Evolutionary conservation across 2,329 filamentous ascomycete species (phyloP).

Genomic region (Trichoderma sp.): DNA sequence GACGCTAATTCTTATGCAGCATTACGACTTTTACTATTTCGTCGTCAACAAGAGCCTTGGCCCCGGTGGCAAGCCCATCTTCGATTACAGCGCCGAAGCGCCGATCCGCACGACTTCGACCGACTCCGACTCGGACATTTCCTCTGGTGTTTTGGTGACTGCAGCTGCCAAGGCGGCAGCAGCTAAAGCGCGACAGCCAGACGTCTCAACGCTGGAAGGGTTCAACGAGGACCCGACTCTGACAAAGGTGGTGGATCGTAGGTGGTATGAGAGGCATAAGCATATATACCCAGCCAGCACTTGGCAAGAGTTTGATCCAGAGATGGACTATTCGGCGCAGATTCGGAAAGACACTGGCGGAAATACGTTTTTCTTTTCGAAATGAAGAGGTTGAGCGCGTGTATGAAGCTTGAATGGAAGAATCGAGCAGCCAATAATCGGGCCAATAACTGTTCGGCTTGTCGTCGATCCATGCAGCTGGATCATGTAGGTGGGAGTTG

Average conservation of each 20-base stretch:
- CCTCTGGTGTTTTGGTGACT: constrained; percentile 30
- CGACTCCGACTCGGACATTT: constrained; percentile 24
- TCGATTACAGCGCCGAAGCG: constrained; percentile 65
- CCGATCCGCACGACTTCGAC: constrained; percentile 33
- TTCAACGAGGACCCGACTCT: constrained; percentile 71
- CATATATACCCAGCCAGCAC: constrained; percentile 96
- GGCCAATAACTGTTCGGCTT: neutral
- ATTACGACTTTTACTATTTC: constrained; percentile 97
- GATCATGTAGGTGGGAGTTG: neutral
- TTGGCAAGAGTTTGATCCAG: constrained; percentile 93
- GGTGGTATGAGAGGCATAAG: constrained; percentile 98
- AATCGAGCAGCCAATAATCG: neutral
- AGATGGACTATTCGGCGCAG: constrained; percentile 76
- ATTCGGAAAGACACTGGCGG: constrained; percentile 81
- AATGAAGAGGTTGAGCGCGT: constrained; percentile 28
- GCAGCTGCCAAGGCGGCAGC: constrained; percentile 38
- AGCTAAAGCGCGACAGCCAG: constrained; percentile 40
- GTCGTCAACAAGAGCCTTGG: constrained; percentile 81
- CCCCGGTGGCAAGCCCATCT: constrained; percentile 69
- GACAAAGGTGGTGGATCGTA: constrained; percentile 91
- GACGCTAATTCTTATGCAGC: constrained; percentile 50
- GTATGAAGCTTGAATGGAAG: neutral
- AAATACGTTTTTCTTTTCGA: constrained; percentile 86
- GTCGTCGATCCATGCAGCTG: neutral
- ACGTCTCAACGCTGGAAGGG: constrained; percentile 66